These are phyloP conservation scores for Talaromyces sp. DNA, from an alignment of 2,329 filamentous ascomycete species.

Conservation along the genomic window DNA sequence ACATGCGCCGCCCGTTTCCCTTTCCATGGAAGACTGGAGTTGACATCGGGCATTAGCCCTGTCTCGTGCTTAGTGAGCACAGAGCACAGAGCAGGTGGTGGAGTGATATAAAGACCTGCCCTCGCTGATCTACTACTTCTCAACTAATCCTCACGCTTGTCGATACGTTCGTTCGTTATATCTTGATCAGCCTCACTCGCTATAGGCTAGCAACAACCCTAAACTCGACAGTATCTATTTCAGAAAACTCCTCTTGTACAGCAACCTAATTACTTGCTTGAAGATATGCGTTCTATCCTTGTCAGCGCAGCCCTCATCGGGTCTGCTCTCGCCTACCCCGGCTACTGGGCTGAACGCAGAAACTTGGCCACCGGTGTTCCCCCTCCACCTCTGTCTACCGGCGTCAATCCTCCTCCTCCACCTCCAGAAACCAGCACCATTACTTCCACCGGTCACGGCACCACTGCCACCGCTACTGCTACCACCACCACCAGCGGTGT, in stretches of 20 bases:
- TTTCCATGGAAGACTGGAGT: constrained; percentile 1
- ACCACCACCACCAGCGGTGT: not conserved
- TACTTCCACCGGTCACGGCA: not conserved
- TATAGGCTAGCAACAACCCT: not conserved
- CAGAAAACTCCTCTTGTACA: no score
- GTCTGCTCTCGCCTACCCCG: constrained; percentile 11
- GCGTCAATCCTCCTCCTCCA: not conserved
- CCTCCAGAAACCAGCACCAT: not conserved
- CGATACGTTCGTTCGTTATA: constrained; percentile 5
- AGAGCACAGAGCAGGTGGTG: not conserved
- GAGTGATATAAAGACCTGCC: constrained; percentile 5
- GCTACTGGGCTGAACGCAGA: constrained; percentile 7
- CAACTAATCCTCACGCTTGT: not conserved
- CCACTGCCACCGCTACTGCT: not conserved
- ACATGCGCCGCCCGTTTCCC: not conserved
- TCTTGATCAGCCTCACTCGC: constrained; percentile 4
- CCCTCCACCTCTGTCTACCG: not conserved
- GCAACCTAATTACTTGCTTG: no score
- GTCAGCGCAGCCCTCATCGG: constrained; percentile 11
- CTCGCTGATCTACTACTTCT: not conserved
- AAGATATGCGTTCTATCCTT: constrained; percentile 10
- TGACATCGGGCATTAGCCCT: not conserved
- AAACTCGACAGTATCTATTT: no score
- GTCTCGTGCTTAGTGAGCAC: not conserved
- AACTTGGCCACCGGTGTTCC: not conserved